Conservation (phyloP, 257 asterid species). For the Nicotiana obtusifolia region DNA sequence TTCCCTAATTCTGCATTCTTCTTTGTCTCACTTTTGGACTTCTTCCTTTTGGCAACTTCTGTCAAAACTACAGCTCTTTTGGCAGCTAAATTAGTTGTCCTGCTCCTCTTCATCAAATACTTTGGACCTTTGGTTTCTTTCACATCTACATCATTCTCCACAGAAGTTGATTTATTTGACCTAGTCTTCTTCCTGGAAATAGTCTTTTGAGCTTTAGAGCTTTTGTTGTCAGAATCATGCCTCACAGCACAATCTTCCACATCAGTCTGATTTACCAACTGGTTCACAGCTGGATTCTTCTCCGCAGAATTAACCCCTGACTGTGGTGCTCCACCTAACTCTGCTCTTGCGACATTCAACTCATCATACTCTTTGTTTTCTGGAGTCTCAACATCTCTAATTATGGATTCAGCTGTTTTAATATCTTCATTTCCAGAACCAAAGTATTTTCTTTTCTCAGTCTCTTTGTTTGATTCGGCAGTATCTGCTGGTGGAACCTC, state of each 20-base stretch:
- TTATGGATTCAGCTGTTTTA: slow-evolving; percentile 11
- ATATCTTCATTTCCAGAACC: neutral
- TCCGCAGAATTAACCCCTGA: slow-evolving; percentile 14
- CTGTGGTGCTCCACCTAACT: slow-evolving; percentile 18
- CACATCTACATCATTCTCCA: slow-evolving; percentile 20
- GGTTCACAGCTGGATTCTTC: slow-evolving; percentile 8
- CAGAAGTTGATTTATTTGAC: slow-evolving; percentile 23
- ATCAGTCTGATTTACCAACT: slow-evolving; percentile 19
- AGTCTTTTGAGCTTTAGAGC: slow-evolving; percentile 23
- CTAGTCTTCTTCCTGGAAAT: slow-evolving; percentile 21
- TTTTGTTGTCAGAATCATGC: slow-evolving; percentile 18
- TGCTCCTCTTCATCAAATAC: slow-evolving; percentile 33
- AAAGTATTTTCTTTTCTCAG: neutral
- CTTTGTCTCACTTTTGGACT: neutral
- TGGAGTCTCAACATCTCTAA: slow-evolving; percentile 46
- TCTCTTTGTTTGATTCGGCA: slow-evolving; percentile 6
- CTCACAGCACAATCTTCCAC: slow-evolving; percentile 19
- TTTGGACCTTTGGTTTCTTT: slow-evolving; percentile 33
- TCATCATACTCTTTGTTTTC: slow-evolving; percentile 24
- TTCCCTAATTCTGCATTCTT: slow-evolving; percentile 4
- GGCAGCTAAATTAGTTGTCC: slow-evolving; percentile 11
- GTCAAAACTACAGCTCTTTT: slow-evolving; percentile 19
- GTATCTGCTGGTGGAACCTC: slow-evolving; percentile 17
- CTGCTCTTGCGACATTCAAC: slow-evolving; percentile 15
- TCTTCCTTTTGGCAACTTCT: slow-evolving; percentile 18